Conservation (phyloP, 208 protist genomes). For the Leishmania arabica region DNA sequence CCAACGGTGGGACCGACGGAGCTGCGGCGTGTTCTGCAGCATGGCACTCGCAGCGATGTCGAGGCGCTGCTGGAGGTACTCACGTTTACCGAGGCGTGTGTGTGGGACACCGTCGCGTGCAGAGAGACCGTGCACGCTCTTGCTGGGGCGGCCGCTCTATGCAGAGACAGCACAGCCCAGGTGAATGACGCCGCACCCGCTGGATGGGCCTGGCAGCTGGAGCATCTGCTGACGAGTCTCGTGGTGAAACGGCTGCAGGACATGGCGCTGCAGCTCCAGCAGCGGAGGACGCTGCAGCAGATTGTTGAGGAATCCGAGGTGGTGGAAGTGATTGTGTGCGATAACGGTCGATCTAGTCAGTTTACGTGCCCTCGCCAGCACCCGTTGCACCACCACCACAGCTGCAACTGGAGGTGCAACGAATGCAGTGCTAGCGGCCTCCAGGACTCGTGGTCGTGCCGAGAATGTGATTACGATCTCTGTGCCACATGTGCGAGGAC, state of each 20-base stretch:
- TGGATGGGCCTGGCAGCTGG: constrained; percentile 21
- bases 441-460: constrained; percentile 69
- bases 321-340: constrained; percentile 22
- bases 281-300: constrained; percentile 15
- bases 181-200: neutral
- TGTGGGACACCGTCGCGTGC: constrained; percentile 19
- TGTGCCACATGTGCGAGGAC: constrained; percentile 60
- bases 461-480: constrained; percentile 82
- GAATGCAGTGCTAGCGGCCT: constrained; percentile 39
- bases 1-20: constrained; percentile 10
- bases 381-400: constrained; percentile 61
- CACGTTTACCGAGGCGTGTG: neutral
- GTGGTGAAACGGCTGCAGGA: constrained; percentile 28
- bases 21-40: constrained; percentile 21
- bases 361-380: constrained; percentile 57
- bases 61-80: constrained; percentile 13
- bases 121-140: neutral
- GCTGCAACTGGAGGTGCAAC: constrained; percentile 81
- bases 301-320: constrained; percentile 27
- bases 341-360: neutral
- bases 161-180: neutral
- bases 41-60: constrained; percentile 18
- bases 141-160: neutral
- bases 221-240: constrained; percentile 15
- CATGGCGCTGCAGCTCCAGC: constrained; percentile 8